Evolutionary conservation across 352 stramenopile genomes (phyloP).

Genomic region (Saprolegnia diclina): DNA sequence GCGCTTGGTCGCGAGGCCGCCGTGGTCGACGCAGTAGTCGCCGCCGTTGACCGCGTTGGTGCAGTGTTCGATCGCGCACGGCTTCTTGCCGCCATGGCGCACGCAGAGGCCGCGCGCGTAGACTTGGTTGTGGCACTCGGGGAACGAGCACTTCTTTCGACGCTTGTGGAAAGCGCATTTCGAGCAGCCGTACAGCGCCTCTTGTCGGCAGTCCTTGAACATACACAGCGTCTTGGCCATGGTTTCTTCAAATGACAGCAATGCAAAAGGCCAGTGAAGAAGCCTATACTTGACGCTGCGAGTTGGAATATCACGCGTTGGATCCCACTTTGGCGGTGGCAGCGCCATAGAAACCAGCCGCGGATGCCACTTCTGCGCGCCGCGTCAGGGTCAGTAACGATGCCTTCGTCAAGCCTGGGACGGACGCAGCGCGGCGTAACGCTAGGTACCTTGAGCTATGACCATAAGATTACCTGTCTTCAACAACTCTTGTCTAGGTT

Average conservation of each 20-base stretch:
- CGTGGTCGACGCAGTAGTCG: slow-evolving; percentile 13
- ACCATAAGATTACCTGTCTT: background rate
- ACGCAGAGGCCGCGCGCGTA: slow-evolving; percentile 19
- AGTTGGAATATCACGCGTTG: too few species aligned
- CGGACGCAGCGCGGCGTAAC: too few species aligned
- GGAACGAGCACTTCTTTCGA: background rate
- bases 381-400: background rate
- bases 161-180: slow-evolving; percentile 25
- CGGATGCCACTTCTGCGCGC: background rate
- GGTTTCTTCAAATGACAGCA: slow-evolving; percentile 2
- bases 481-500: background rate
- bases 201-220: slow-evolving; percentile 23
- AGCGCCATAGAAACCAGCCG: background rate
- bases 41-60: slow-evolving; percentile 11
- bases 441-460: too few species aligned
- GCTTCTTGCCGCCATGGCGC: slow-evolving; percentile 22
- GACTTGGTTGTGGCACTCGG: slow-evolving; percentile 22
- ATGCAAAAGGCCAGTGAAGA: background rate
- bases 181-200: background rate
- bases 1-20: slow-evolving; percentile 11
- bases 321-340: background rate
- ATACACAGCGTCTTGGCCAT: slow-evolving; percentile 12
- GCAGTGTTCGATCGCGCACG: background rate
- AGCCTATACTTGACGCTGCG: too few species aligned
- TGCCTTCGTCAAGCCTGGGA: background rate